A percentile compares a stretch with the other conserved stretches of the same genome.
Conservation (phyloP, 192 early-diverging fungal species). For the Linnemannia zychae region DNA sequence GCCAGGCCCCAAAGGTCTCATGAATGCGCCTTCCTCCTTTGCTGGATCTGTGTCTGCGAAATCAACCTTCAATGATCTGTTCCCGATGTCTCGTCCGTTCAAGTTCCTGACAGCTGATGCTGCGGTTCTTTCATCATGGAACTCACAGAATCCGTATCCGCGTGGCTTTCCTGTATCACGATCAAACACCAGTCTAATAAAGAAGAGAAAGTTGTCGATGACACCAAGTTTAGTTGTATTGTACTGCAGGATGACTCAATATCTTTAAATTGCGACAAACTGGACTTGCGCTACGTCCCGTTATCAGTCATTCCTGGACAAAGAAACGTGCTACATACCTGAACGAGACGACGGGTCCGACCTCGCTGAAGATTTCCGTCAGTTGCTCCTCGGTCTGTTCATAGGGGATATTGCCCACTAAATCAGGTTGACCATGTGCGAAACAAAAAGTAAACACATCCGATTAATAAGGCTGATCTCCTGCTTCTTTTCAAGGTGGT, state of each 20-base stretch:
- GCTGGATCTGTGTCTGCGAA: conserved; percentile 87
- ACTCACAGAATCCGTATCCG: conserved; percentile 97
- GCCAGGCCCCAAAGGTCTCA: conserved; percentile 39
- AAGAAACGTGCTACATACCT: conserved; percentile 45
- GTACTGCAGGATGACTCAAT: neutral
- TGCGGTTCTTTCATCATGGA: conserved; percentile 91
- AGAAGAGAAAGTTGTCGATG: neutral
- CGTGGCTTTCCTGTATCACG: conserved; percentile 87
- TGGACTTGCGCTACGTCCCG: too few species aligned
- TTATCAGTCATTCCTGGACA: neutral
- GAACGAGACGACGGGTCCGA: conserved; percentile 87
- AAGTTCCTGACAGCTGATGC: conserved; percentile 95
- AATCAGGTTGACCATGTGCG: neutral
- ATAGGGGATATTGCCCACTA: conserved; percentile 88
- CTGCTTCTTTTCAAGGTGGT: neutral
- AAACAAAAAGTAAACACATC: neutral
- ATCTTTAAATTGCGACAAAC: too few species aligned
- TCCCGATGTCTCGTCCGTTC: conserved; percentile 91
- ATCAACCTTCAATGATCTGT: conserved; percentile 90
- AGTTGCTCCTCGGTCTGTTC: conserved; percentile 95
- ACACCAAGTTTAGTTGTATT: neutral
- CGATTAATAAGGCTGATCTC: neutral
- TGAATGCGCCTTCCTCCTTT: conserved; percentile 27
- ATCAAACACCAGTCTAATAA: conserved; percentile 88
- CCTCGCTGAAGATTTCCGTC: conserved; percentile 92